Evolutionary conservation across 2,329 filamentous ascomycete species (phyloP), one percentile per base, ranked within the genome.

Genomic region (Volutella citrinella): DNA sequence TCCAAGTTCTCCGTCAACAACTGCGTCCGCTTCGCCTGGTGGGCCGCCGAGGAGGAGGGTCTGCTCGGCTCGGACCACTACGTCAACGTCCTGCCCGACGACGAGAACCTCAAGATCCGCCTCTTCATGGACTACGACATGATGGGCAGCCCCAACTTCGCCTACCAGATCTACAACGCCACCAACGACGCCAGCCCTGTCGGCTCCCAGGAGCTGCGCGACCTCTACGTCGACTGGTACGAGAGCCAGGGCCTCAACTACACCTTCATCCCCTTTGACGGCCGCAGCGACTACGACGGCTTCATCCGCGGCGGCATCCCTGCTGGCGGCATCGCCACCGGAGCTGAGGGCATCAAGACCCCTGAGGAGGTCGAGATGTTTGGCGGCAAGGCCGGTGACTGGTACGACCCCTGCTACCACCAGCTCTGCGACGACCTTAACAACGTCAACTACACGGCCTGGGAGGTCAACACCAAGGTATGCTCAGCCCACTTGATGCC

Each of bases 281-380:
- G 86, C 7, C 80, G 86, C 38, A 87, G 81, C 43, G 87, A 93
- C 60, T 91, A 91, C 50, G 83, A 81, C 31, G 82, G 78, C 2
- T 90, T 91, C 65, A 82, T 89, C 51, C 71, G 77, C 21, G 72
- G 76, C 36, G 82, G 82, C 4, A 87, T 90, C 25, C 82, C 86
- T 0, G 78, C 78, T 2, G 84, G 86, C 16, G 86, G 86, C 19
- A 78, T 90, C 41, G 84, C 84, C 34, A 88, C 85, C 3, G 86
- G 86, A 23, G 86, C 86, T 2, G 85, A 90, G 60, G 82, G 76
- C 10, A 59, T 86, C 63, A 90, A 89, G 75, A 87, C 83, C 0
- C 63, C 71, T 30, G 70, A 78, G 20, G 82, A 90, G 55, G 74
- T 63, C 3, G 66, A 64, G 24, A 62, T 78, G 61, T 91, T 88